Percentiles rank a stretch among this genome's conserved stretches.
Evolutionary conservation across 75 land plant species (phyloP).

Genomic region (Chamaecyparis obtusa): DNA sequence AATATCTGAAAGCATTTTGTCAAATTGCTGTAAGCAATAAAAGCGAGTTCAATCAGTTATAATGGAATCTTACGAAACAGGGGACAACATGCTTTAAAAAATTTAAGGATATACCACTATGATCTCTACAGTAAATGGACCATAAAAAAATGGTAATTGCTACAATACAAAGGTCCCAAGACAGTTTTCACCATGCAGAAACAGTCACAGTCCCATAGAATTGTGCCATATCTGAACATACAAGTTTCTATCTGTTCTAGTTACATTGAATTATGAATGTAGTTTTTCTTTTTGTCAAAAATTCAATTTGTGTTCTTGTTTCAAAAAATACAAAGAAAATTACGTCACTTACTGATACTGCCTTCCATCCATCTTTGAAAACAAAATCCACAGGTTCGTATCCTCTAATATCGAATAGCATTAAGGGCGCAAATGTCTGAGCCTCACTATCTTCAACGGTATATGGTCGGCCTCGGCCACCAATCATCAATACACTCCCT

Average conservation of each 20-base stretch:
- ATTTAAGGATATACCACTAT: background rate
- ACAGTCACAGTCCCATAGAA: background rate
- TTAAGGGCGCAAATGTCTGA: constrained; percentile 47
- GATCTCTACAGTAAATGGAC: background rate
- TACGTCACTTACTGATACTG: constrained; percentile 65
- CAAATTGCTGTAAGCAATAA: background rate
- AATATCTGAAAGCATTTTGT: background rate
- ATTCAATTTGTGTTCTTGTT: background rate
- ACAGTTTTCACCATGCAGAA: background rate
- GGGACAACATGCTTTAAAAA: background rate
- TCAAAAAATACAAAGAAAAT: background rate
- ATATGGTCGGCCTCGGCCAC: constrained; percentile 74
- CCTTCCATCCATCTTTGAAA: constrained; percentile 75
- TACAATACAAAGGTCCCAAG: background rate
- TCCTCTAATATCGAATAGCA: constrained; percentile 86
- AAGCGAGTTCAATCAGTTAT: background rate
- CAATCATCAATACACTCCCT: constrained; percentile 72
- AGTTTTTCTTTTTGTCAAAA: background rate
- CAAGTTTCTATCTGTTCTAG: background rate
- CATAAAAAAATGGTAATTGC: background rate
- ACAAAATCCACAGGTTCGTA: constrained; percentile 71
- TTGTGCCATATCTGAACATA: background rate
- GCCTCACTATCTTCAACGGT: constrained; percentile 56
- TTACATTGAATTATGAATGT: background rate
- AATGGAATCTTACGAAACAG: background rate